Evolutionary conservation across 164 flowering plant species (phyloP).

Genomic region (Berberis thunbergii): DNA sequence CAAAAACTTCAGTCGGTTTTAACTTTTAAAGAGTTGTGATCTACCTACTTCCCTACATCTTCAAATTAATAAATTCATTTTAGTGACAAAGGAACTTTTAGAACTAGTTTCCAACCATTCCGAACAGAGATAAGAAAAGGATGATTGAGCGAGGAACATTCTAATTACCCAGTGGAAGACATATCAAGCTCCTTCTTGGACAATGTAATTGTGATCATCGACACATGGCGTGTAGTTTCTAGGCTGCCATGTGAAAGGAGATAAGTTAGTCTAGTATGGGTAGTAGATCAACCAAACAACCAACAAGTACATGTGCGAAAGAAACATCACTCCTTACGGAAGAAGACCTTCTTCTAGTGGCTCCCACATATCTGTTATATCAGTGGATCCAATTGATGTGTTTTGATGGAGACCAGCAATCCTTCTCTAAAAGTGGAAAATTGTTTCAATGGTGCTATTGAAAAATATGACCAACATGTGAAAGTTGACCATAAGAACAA

Average conservation of each 20-base stretch:
- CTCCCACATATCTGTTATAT: constrained; percentile 53
- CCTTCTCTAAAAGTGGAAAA: constrained; percentile 30
- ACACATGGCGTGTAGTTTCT: constrained; percentile 54
- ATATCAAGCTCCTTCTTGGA: constrained; percentile 34
- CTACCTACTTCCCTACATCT: neutral
- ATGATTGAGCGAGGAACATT: no score
- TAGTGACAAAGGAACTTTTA: neutral
- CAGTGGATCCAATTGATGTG: constrained; percentile 45
- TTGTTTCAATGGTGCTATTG: neutral
- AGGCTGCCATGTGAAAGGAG: constrained; percentile 24
- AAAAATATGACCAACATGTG: neutral
- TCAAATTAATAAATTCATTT: neutral
- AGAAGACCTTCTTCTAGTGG: constrained; percentile 65
- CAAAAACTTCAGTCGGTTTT: no score
- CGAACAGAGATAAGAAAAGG: neutral
- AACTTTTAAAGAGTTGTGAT: no score
- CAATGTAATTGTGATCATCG: constrained; percentile 43
- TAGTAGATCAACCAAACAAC: neutral
- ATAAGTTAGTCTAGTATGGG: neutral
- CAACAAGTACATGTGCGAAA: neutral
- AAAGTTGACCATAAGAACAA: neutral
- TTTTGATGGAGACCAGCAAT: constrained; percentile 54
- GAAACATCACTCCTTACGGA: constrained; percentile 26
- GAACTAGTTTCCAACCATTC: neutral
- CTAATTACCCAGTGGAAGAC: constrained; percentile 10